These are phyloP conservation scores for Mycena kentingensis DNA, from an alignment of 768 basidiomycete genomes.

Conservation along the genomic window DNA sequence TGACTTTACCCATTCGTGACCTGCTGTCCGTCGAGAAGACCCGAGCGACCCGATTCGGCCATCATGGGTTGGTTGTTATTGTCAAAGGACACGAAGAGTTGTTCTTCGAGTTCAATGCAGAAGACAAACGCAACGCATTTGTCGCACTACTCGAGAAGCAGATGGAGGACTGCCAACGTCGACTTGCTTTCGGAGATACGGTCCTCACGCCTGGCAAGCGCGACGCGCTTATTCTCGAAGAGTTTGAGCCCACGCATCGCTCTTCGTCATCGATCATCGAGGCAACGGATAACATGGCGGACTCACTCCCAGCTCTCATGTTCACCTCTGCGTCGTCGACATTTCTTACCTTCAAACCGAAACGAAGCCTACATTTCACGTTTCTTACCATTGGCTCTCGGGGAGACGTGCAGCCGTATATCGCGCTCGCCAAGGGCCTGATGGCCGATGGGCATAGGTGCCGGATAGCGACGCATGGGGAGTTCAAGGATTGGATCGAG, in stretches of 20 bases:
- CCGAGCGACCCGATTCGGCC: slow-evolving; percentile 87
- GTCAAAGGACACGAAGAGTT: slow-evolving; percentile 96
- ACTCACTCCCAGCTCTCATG: slow-evolving; percentile 87
- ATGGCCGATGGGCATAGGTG: slow-evolving; percentile 87
- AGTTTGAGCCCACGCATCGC: slow-evolving; percentile 61
- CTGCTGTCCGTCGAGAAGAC: slow-evolving; percentile 82
- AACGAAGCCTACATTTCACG: slow-evolving; percentile 82
- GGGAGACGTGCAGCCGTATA: slow-evolving; percentile 98
- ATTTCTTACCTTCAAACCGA: slow-evolving; percentile 95
- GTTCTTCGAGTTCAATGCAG: slow-evolving; percentile 90
- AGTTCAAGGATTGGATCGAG: slow-evolving; percentile 95
- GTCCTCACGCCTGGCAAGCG: slow-evolving; percentile 51
- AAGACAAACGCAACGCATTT: slow-evolving; percentile 80
- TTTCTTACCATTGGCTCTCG: slow-evolving; percentile 95
- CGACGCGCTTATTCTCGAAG: slow-evolving; percentile 82
- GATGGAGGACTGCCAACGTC: slow-evolving; percentile 68
- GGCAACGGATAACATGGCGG: slow-evolving; percentile 58
- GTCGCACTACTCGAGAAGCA: slow-evolving; percentile 74
- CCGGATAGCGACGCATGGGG: slow-evolving; percentile 92
- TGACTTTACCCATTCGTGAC: slow-evolving; percentile 92
- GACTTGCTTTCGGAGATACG: slow-evolving; percentile 47
- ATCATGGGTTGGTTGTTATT: slow-evolving; percentile 85
- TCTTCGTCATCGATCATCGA: slow-evolving; percentile 41
- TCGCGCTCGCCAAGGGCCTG: slow-evolving; percentile 89
- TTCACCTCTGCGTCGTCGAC: slow-evolving; percentile 96